These are phyloP conservation scores for Kwoniella newhampshirensis DNA, from an alignment of 768 basidiomycete genomes.

Conservation along the genomic window DNA sequence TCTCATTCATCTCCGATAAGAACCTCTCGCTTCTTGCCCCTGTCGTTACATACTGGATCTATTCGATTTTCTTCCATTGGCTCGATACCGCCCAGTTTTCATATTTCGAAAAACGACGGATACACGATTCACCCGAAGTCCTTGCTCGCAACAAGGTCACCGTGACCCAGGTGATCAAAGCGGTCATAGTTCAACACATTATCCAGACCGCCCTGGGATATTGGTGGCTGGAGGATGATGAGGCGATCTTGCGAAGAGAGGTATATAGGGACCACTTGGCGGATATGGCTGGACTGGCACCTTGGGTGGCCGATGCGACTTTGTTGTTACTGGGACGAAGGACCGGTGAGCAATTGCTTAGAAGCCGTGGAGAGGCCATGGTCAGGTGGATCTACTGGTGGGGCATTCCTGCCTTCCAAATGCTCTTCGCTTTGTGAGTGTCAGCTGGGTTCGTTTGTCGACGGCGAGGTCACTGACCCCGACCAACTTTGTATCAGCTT, in stretches of 20 bases:
- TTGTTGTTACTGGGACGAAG: slow-evolving; percentile 57
- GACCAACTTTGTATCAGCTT: slow-evolving; percentile 71
- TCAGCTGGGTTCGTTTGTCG: neutral
- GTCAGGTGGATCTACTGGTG: slow-evolving; percentile 86
- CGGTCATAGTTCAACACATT: slow-evolving; percentile 81
- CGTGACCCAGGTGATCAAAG: slow-evolving; percentile 67
- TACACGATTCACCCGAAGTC: slow-evolving; percentile 84
- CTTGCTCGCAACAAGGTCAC: slow-evolving; percentile 71
- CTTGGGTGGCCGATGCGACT: slow-evolving; percentile 55
- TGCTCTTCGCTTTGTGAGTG: slow-evolving; percentile 79
- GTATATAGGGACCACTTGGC: slow-evolving; percentile 46
- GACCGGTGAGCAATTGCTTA: slow-evolving; percentile 54
- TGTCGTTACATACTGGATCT: slow-evolving; percentile 76
- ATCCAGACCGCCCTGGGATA: slow-evolving; percentile 77
- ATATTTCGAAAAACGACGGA: slow-evolving; percentile 76
- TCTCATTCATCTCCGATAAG: slow-evolving; percentile 67
- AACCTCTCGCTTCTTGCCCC: slow-evolving; percentile 71
- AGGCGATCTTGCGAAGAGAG: slow-evolving; percentile 37
- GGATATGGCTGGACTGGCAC: slow-evolving; percentile 47
- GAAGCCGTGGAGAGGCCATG: slow-evolving; percentile 53
- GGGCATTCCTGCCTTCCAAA: slow-evolving; percentile 72
- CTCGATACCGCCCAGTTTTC: slow-evolving; percentile 68
- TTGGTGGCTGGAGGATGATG: slow-evolving; percentile 63
- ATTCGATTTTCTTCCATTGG: slow-evolving; percentile 74
- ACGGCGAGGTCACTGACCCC: too few species aligned